phyloP scores from a whole-genome alignment of 2,329 filamentous ascomycete species.

The Polytolypa hystricis region DNA sequence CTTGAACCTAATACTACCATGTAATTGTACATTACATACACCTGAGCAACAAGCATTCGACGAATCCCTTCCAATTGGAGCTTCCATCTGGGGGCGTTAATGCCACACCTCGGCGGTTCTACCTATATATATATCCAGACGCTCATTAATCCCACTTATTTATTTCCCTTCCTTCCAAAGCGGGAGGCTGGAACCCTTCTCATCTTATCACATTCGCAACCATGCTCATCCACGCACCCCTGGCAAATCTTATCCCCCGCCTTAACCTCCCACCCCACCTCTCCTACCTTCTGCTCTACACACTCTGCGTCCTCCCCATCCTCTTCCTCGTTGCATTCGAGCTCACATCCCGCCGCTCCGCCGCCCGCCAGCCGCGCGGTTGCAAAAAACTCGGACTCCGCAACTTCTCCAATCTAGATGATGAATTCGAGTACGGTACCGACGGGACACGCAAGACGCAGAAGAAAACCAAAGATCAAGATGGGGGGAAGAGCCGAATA shows the following conservation, averaged over 20 bases:
- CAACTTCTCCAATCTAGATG: conserved; percentile 41
- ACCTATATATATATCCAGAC: too few relatives aligned
- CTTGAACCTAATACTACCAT: too few relatives aligned
- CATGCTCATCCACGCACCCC: too few relatives aligned
- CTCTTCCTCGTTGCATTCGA: conserved; percentile 7
- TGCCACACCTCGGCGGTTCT: too few relatives aligned
- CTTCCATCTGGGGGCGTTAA: too few relatives aligned
- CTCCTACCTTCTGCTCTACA: conserved; percentile 10
- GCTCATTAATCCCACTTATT: too few relatives aligned
- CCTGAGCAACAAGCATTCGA: too few relatives aligned
- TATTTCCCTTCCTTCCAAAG: too few relatives aligned
- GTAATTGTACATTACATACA: too few relatives aligned
- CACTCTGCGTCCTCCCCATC: conserved; percentile 10
- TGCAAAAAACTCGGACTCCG: conserved; percentile 42
- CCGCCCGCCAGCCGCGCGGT: conserved; percentile 30
- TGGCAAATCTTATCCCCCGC: conserved; percentile 8
- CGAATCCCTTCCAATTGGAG: too few relatives aligned
- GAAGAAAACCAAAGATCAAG: conserved; percentile 19
- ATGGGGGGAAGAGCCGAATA: conserved; percentile 36
- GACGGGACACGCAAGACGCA: conserved; percentile 21
- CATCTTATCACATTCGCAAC: too few relatives aligned
- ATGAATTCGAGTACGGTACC: conserved; percentile 45
- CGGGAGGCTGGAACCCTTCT: too few relatives aligned
- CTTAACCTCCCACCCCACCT: conserved; percentile 9
- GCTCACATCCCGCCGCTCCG: conserved; percentile 3